Evolutionary conservation across 1,284 basidiomycete genomes (phyloP).

Genomic region (Cutaneotrichosporon sp.): DNA sequence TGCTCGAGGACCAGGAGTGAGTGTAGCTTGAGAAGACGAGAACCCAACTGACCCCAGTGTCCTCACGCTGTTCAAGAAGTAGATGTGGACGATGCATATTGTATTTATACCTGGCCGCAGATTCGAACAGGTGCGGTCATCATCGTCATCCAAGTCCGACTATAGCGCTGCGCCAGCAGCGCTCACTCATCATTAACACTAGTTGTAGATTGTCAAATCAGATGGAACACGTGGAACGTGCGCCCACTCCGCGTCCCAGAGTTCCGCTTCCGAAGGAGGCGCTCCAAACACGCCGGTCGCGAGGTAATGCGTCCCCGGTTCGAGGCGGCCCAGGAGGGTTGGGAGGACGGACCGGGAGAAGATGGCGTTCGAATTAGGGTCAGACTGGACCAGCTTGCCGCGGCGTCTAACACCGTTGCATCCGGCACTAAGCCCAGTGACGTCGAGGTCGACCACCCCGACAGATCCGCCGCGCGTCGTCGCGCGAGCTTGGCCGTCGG

Average conservation of each 20-base stretch:
- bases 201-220: no score
- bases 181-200: no score
- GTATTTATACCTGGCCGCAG: constrained; percentile 6
- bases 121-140: not conserved
- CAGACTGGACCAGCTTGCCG: constrained; percentile 63
- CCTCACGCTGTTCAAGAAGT: constrained; percentile 25
- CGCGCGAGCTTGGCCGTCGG: constrained; percentile 56
- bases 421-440: no score
- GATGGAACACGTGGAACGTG: constrained; percentile 36
- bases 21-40: not conserved
- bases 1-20: constrained; percentile 79
- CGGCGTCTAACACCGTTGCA: not conserved
- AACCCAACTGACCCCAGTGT: constrained; percentile 16
- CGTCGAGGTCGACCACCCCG: constrained; percentile 59
- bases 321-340: constrained; percentile 60
- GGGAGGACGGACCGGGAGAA: constrained; percentile 67
- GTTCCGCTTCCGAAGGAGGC: constrained; percentile 50
- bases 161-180: no score
- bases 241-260: constrained; percentile 42
- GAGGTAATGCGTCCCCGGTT: constrained; percentile 59
- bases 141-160: not conserved
- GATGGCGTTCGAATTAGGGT: constrained; percentile 71
- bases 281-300: constrained; percentile 69
- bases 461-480: constrained; percentile 64
- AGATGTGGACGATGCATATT: constrained; percentile 11